phyloP scores from a whole-genome alignment of 805 yeast genomes.

The Kazachstania africana region DNA sequence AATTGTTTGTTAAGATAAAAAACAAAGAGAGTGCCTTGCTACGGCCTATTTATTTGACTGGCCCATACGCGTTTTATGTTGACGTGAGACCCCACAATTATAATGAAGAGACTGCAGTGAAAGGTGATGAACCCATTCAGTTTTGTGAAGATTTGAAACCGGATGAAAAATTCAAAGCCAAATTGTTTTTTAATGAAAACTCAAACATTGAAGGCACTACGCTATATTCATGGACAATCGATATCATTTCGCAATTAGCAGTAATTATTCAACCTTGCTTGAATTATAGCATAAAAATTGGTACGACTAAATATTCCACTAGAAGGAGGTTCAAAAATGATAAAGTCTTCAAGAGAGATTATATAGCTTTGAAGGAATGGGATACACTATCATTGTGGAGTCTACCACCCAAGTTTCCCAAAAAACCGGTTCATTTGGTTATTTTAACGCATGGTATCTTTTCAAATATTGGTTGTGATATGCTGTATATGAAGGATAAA shows the following conservation, averaged over 20 bases:
- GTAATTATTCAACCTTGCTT: conserved; percentile 61
- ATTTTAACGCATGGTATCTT: conserved; percentile 86
- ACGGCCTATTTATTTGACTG: conserved; percentile 76
- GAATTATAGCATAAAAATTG: conserved; percentile 51
- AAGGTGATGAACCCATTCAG: conserved; percentile 29
- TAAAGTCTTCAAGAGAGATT: no score
- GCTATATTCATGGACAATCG: conserved; percentile 62
- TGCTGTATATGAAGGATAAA: conserved; percentile 75
- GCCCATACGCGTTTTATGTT: conserved; percentile 78
- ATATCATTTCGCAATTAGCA: conserved; percentile 68
- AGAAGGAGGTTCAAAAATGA: conserved; percentile 4
- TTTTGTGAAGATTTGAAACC: conserved; percentile 54
- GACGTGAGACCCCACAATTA: conserved; percentile 67
- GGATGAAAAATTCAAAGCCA: conserved; percentile 53
- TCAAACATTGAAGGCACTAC: conserved; percentile 16
- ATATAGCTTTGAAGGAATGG: conserved; percentile 22
- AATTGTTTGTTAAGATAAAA: conserved; percentile 39
- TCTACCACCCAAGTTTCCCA: conserved; percentile 39
- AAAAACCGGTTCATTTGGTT: conserved; percentile 67
- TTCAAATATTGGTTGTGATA: conserved; percentile 81
- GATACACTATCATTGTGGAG: conserved; percentile 72
- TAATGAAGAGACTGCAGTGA: conserved; percentile 34
- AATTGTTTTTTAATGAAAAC: conserved; percentile 37
- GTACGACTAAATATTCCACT: conserved; percentile 28
- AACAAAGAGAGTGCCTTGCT: conserved; percentile 63